A percentile compares a stretch with the other conserved stretches of the same genome.
Evolutionary conservation across 2,329 filamentous ascomycete genomes (phyloP).

Genomic region (Dactylellina cionopaga): DNA sequence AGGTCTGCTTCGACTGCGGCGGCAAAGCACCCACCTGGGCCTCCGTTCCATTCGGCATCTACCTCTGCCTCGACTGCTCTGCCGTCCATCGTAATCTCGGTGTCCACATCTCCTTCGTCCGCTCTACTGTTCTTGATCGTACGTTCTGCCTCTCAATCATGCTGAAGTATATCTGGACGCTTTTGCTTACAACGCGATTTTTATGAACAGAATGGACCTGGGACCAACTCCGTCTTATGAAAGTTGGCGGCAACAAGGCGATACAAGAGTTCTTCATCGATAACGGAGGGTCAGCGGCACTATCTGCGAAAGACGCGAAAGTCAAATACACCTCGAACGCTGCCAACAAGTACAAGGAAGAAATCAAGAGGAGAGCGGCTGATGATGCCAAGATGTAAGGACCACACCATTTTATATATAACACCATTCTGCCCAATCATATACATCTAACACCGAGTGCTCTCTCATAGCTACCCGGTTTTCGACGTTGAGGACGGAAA

Average conservation of each 20-base stretch:
- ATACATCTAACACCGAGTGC: neutral
- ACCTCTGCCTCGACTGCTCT: slow-evolving; percentile 97
- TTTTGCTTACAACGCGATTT: slow-evolving; percentile 16
- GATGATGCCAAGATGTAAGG: slow-evolving; percentile 84
- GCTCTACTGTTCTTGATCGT: slow-evolving; percentile 98
- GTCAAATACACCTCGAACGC: slow-evolving; percentile 94
- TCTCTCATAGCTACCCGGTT: slow-evolving; percentile 76
- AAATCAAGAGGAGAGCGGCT: slow-evolving; percentile 84
- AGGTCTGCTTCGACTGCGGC: slow-evolving; percentile 98
- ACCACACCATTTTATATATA: neutral
- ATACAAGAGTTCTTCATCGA: slow-evolving; percentile 98
- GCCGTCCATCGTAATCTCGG: slow-evolving; percentile 96
- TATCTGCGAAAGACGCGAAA: slow-evolving; percentile 96
- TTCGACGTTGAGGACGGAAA: slow-evolving; percentile 78
- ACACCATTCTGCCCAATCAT: neutral
- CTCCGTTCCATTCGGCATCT: slow-evolving; percentile 95
- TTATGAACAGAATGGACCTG: slow-evolving; percentile 85
- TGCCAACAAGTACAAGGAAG: slow-evolving; percentile 98
- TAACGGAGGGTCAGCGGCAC: slow-evolving; percentile 90
- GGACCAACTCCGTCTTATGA: slow-evolving; percentile 97
- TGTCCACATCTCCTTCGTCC: slow-evolving; percentile 98
- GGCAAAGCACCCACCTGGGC: slow-evolving; percentile 99
- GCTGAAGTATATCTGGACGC: too few species aligned
- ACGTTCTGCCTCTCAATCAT: slow-evolving; percentile 63
- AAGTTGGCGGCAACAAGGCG: slow-evolving; percentile 97